Conservation (phyloP, 805 yeast genomes). For the Starmerella asiatica region DNA sequence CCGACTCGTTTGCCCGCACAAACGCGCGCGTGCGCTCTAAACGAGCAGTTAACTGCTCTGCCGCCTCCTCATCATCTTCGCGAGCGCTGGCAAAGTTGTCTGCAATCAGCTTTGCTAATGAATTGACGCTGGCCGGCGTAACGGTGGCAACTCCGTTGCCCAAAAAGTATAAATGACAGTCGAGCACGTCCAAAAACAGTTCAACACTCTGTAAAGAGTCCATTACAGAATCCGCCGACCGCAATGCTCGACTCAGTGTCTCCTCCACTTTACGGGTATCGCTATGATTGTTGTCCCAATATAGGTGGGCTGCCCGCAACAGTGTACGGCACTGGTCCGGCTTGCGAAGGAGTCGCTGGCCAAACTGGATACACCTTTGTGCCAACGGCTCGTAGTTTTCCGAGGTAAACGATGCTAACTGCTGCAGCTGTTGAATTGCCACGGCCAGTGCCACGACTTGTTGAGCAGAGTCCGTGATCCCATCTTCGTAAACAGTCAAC, state of each 20-base stretch:
- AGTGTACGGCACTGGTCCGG: conserved; percentile 93
- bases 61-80: conserved; percentile 25
- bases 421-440: conserved; percentile 40
- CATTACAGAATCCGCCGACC: conserved; percentile 91
- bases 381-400: conserved; percentile 74
- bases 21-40: conserved; percentile 2
- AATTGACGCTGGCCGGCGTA: conserved; percentile 64
- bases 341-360: conserved; percentile 75
- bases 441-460: conserved; percentile 42
- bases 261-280: conserved; percentile 58
- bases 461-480: conserved; percentile 39
- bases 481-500: conserved; percentile 67
- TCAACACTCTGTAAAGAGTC: conserved; percentile 62
- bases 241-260: conserved; percentile 72
- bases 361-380: conserved; percentile 73
- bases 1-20: conserved; percentile 1
- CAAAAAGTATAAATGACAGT: conserved; percentile 72
- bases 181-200: conserved; percentile 78
- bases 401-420: conserved; percentile 37
- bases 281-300: conserved; percentile 32
- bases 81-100: conserved; percentile 27
- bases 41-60: conserved; percentile 3
- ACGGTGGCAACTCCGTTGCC: conserved; percentile 63
- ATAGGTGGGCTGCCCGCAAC: conserved; percentile 73
- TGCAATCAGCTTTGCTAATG: conserved; percentile 65